Evolutionary conservation across 331 rosid species (phyloP).

Genomic region (Arachis monticola): DNA sequence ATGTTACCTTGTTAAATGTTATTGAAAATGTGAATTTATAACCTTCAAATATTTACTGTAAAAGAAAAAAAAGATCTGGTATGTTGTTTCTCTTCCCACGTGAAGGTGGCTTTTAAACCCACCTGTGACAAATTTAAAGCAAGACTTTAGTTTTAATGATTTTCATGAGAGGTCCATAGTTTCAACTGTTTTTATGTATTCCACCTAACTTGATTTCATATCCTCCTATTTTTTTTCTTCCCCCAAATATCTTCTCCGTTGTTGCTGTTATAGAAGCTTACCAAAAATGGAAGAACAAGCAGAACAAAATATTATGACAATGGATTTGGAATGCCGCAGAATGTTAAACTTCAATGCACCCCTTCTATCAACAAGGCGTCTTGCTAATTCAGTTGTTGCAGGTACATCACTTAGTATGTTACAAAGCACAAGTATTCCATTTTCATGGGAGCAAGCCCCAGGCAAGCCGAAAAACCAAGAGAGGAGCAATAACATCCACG

Average conservation of each 20-base stretch:
- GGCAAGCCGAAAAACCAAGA: slow-evolving; percentile 66
- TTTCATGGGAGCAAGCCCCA: slow-evolving; percentile 82
- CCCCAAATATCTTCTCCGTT: slow-evolving; percentile 20
- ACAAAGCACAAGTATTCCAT: slow-evolving; percentile 61
- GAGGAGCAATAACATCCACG: slow-evolving; percentile 16
- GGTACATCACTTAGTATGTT: slow-evolving; percentile 28
- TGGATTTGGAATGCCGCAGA: slow-evolving; percentile 55
- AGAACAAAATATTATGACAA: slow-evolving; percentile 23
- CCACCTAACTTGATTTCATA: slow-evolving; percentile 28
- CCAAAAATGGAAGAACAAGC: slow-evolving; percentile 10
- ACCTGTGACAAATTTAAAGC: slow-evolving; percentile 59
- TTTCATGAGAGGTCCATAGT: slow-evolving; percentile 59
- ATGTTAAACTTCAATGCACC: slow-evolving; percentile 75
- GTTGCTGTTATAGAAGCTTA: slow-evolving; percentile 21
- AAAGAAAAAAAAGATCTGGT: not conserved
- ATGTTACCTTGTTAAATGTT: not conserved
- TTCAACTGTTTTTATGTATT: slow-evolving; percentile 50
- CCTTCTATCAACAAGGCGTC: slow-evolving; percentile 68
- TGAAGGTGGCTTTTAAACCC: slow-evolving; percentile 42
- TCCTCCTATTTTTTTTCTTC: slow-evolving; percentile 14
- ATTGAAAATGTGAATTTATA: not conserved
- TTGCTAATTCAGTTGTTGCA: slow-evolving; percentile 17
- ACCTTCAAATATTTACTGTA: too few relatives aligned
- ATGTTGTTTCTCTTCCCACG: slow-evolving; percentile 26
- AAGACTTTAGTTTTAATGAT: slow-evolving; percentile 41